A percentile compares a stretch with the other conserved stretches of the same genome.
Conservation (phyloP, 176 grass and related monocot genomes). For the Thinopyrum elongatum region DNA sequence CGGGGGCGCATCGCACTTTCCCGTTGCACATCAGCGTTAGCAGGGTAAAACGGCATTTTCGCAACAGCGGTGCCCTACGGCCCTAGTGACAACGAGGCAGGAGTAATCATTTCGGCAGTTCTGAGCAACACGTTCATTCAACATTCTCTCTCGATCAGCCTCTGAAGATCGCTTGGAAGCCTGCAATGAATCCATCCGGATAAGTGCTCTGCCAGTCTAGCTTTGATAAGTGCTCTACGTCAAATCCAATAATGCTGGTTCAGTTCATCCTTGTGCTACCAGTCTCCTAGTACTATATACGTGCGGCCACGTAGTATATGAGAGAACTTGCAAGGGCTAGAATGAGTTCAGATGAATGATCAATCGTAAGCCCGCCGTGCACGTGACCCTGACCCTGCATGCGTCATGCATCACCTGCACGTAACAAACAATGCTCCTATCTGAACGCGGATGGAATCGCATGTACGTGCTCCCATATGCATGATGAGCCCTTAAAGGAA, state of each 20-base stretch:
- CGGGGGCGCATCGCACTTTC: too few species aligned
- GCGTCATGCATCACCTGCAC: background rate
- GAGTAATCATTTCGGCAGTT: background rate
- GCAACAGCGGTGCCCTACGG: background rate
- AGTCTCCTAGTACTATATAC: background rate
- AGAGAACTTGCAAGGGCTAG: background rate
- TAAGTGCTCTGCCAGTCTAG: background rate
- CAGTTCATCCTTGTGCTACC: background rate
- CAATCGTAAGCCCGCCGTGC: background rate
- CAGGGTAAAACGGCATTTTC: background rate
- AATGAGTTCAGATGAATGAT: background rate
- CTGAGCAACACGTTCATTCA: background rate
- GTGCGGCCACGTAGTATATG: background rate
- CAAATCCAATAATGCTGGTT: background rate
- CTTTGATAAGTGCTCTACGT: background rate
- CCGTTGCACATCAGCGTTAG: background rate
- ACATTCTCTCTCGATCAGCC: background rate
- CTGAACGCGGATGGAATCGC: too few species aligned
- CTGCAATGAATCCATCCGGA: background rate
- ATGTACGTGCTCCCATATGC: too few species aligned
- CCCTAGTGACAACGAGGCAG: background rate
- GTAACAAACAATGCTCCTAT: background rate
- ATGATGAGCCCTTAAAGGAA: too few species aligned
- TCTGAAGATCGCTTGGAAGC: background rate
- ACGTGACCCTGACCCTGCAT: background rate